phyloP scores from a whole-genome alignment of 805 yeast genomes.

The Komagataella mondaviorum region DNA sequence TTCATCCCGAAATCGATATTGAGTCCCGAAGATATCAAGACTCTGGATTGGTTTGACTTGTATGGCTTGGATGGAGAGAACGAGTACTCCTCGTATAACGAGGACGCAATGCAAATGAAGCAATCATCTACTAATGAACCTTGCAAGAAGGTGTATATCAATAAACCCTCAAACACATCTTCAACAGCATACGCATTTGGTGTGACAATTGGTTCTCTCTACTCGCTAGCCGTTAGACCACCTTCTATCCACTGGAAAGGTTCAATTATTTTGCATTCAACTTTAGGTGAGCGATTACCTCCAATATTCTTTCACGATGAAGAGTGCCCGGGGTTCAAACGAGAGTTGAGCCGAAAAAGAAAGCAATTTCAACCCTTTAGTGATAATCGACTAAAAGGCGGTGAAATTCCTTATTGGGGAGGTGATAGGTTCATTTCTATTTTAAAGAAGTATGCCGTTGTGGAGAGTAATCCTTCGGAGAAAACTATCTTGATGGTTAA shows the following conservation, averaged over 20 bases:
- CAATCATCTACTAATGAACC: background rate
- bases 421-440: conserved; percentile 62
- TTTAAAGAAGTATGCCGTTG: conserved; percentile 38
- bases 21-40: conserved; percentile 11
- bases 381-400: conserved; percentile 24
- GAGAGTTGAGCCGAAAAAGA: conserved; percentile 44
- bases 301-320: conserved; percentile 88
- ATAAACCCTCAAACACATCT: conserved; percentile 37
- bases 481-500: conserved; percentile 63
- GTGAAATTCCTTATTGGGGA: conserved; percentile 69
- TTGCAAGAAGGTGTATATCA: conserved; percentile 20
- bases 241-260: conserved; percentile 92
- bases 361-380: conserved; percentile 67
- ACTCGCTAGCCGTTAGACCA: conserved; percentile 70
- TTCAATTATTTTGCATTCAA: conserved; percentile 61
- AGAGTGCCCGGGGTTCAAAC: conserved; percentile 61
- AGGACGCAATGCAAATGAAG: conserved; percentile 9
- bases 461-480: conserved; percentile 62
- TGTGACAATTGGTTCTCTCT: conserved; percentile 42
- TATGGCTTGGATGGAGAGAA: conserved; percentile 26
- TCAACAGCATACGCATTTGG: conserved; percentile 58
- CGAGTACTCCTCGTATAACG: conserved; percentile 17
- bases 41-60: conserved; percentile 22
- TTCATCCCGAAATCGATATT: conserved; percentile 46
- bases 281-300: conserved; percentile 57